Percentiles rank a stretch among this genome's conserved stretches.
These are phyloP conservation scores for Tieghemiomyces parasiticus DNA, from an alignment of 192 early-diverging fungal genomes.

Conservation along the genomic window DNA sequence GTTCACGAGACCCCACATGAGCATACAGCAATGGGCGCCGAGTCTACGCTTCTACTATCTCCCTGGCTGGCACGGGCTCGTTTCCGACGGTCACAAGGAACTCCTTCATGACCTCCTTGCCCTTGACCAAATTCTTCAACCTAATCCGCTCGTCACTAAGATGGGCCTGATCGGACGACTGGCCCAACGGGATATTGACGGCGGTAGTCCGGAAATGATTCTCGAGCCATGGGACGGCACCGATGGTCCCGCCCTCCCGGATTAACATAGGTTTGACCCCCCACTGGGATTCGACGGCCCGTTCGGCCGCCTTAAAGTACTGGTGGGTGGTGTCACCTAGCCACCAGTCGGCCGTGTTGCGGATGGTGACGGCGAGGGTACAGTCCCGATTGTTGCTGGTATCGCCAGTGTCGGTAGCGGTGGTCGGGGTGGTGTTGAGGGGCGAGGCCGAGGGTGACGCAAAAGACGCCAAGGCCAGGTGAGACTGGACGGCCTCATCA, in stretches of 20 bases:
- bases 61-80: too few species aligned
- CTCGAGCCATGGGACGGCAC: constrained; percentile 60
- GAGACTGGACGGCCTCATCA: too few species aligned
- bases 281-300: constrained; percentile 37
- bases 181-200: constrained; percentile 66
- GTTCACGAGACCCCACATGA: too few species aligned
- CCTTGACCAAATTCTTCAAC: constrained; percentile 46
- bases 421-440: constrained; percentile 8
- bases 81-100: too few species aligned
- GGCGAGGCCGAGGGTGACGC: too few species aligned
- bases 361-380: constrained; percentile 36
- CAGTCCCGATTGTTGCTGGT: too few species aligned
- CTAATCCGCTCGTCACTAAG: constrained; percentile 62
- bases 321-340: constrained; percentile 45
- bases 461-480: too few species aligned
- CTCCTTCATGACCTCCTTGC: constrained; percentile 43
- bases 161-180: constrained; percentile 66
- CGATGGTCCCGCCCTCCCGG: constrained; percentile 65
- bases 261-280: constrained; percentile 45
- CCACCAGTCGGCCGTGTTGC: constrained; percentile 58
- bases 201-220: constrained; percentile 42
- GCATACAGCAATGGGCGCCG: too few species aligned
- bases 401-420: not conserved
- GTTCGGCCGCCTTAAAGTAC: constrained; percentile 52
- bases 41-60: too few species aligned